phyloP scores from a whole-genome alignment of 257 asterid species.

The Prunella vulgaris region DNA sequence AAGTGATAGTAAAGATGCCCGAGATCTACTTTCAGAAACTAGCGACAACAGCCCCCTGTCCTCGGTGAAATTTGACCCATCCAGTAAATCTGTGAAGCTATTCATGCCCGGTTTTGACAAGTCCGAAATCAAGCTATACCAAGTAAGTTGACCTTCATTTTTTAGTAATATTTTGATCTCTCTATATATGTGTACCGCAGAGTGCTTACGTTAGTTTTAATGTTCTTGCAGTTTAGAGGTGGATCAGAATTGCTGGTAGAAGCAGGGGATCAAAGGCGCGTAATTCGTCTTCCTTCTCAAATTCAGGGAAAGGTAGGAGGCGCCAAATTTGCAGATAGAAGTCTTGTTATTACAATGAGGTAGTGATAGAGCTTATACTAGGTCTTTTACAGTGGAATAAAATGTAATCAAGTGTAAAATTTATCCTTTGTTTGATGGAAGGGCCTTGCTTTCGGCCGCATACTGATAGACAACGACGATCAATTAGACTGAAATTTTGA shows the following conservation, averaged over 20 bases:
- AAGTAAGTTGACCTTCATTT: conserved; percentile 36
- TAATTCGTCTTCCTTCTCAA: conserved; percentile 65
- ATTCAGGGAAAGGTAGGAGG: conserved; percentile 91
- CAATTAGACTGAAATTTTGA: background rate
- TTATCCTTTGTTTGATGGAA: background rate
- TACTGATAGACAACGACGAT: background rate
- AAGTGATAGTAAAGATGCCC: conserved; percentile 46
- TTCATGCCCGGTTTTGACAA: conserved; percentile 98
- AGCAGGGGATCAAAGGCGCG: conserved; percentile 95
- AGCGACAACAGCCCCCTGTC: conserved; percentile 23
- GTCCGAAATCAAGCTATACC: conserved; percentile 95
- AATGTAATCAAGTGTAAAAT: background rate
- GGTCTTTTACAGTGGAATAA: background rate
- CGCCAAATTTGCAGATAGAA: conserved; percentile 73
- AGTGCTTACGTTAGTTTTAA: background rate
- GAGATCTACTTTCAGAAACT: conserved; percentile 41
- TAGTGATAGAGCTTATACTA: conserved; percentile 21
- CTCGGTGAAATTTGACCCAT: conserved; percentile 54
- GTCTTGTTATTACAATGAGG: conserved; percentile 66
- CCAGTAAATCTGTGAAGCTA: conserved; percentile 63
- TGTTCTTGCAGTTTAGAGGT: conserved; percentile 72
- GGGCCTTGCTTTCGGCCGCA: background rate
- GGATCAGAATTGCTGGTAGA: conserved; percentile 87
- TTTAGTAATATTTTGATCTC: background rate
- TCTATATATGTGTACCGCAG: background rate